Evolutionary conservation across 768 basidiomycete genomes (phyloP), one percentile per base, ranked within the genome.

Genomic region (Tylopilus subfusipes): DNA sequence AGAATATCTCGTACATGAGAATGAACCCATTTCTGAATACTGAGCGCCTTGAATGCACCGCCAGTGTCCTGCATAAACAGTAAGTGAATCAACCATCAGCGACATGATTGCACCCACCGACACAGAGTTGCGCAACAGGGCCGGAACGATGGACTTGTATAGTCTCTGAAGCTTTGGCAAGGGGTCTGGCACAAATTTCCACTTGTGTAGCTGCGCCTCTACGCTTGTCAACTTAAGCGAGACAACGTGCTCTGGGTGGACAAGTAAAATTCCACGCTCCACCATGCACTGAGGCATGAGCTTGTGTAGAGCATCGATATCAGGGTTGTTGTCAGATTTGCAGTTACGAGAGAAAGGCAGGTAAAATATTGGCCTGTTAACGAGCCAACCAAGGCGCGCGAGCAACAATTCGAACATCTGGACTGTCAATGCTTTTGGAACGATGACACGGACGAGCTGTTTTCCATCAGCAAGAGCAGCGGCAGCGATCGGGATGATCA

Each of bases 241-340:
- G 3, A 82, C 68, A 3, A 78, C 72, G 38, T 82, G 79, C 29
- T 82, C 80, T 0, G 81, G 81, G 31, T 82, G 79, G 10, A 68
- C 59, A 0, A 82, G 63, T 6, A 81, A 60, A 4, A 82, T 55
- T 0, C 79, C n/a, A n/a, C n/a, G n/a, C n/a, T n/a, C n/a, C n/a
- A n/a, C n/a, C n/a, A n/a, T n/a, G n/a, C n/a, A n/a, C 81, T 70
- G 64, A 22, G 63, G 50, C 52, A 74, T 68, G 10, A 80, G 51
- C 5, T 38, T 12, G 13, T 56, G 56, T 12, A 79, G 62, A 12
- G 39, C 38, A 6, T 47, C 18, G 13, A 69, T 55, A 45, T 65
- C 5, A 29, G 9, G 27, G 51, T 4, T 54, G 29, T 38, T 3
- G 21, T 31, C 56, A 54, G 5, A 71, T 34, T 33, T 56, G 50